Evolutionary conservation across 306 rosid species (phyloP).

Genomic region (Quercus mongolica): DNA sequence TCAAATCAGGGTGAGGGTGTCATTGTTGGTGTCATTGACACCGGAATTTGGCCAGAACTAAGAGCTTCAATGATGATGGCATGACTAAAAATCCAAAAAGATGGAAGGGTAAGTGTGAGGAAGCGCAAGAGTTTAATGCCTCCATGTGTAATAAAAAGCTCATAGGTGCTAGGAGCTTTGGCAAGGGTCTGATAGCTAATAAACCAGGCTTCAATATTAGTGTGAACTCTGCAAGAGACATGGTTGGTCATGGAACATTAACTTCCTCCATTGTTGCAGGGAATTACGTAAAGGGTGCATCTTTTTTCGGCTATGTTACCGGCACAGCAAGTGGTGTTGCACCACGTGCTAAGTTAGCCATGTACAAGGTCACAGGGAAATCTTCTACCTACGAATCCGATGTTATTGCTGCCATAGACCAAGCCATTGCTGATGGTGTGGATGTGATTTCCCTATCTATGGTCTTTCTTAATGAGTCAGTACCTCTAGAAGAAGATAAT

Average conservation of each 20-base stretch:
- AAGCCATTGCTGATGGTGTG: slow-evolving; percentile 33
- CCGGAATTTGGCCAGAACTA: slow-evolving; percentile 19
- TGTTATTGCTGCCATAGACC: slow-evolving; percentile 28
- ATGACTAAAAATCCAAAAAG: slow-evolving; percentile 14
- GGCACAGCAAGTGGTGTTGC: slow-evolving; percentile 34
- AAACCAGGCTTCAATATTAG: not conserved
- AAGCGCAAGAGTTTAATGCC: slow-evolving; percentile 24
- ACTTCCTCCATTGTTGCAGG: slow-evolving; percentile 30
- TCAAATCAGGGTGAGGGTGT: slow-evolving; percentile 20
- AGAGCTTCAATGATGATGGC: slow-evolving; percentile 25
- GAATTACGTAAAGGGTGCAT: slow-evolving; percentile 5
- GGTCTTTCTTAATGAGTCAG: not conserved
- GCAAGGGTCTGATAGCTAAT: slow-evolving; percentile 13
- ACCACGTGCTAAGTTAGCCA: slow-evolving; percentile 16
- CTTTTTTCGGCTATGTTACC: slow-evolving; percentile 23
- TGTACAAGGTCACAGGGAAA: slow-evolving; percentile 22
- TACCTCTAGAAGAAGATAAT: not conserved
- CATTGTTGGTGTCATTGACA: slow-evolving; percentile 15
- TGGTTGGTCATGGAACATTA: slow-evolving; percentile 27
- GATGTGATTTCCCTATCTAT: slow-evolving; percentile 25
- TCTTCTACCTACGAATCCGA: slow-evolving; percentile 22
- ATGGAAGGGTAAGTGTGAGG: slow-evolving; percentile 28
- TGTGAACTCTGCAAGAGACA: slow-evolving; percentile 28
- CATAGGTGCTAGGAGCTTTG: slow-evolving; percentile 27
- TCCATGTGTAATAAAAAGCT: slow-evolving; percentile 24